Percentiles rank a stretch among this genome's conserved stretches.
Conservation (phyloP, 306 rosid species). For the Morella rubra region DNA sequence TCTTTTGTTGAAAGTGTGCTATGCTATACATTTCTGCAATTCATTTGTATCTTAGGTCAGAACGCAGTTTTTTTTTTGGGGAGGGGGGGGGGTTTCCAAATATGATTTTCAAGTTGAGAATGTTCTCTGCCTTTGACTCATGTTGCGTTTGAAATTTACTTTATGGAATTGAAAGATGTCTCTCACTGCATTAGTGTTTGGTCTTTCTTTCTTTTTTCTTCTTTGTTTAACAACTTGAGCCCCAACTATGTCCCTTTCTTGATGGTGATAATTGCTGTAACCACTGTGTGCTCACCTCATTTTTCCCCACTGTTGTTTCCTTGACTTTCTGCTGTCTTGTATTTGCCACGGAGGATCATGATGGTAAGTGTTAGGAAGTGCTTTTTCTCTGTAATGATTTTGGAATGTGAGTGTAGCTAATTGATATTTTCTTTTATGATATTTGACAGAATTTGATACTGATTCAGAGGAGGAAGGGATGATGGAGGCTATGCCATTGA, state of each 20-base stretch:
- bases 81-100: neutral
- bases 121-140: too few relatives aligned
- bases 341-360: slow-evolving; percentile 31
- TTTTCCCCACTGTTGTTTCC: slow-evolving; percentile 11
- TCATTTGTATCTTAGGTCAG: neutral
- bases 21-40: neutral
- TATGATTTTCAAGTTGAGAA: neutral
- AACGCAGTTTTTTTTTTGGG: too few relatives aligned
- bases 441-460: slow-evolving; percentile 35
- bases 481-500: slow-evolving; percentile 31
- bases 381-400: neutral
- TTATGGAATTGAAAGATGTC: too few relatives aligned
- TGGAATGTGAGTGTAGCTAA: neutral
- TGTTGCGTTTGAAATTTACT: too few relatives aligned
- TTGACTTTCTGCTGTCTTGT: slow-evolving; percentile 39
- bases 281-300: neutral
- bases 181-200: neutral
- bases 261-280: neutral
- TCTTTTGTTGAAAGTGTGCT: neutral
- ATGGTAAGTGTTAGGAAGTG: slow-evolving; percentile 39
- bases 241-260: neutral
- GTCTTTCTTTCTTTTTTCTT: neutral
- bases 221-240: neutral
- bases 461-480: slow-evolving; percentile 32
- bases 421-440: neutral